These are phyloP conservation scores for Pythium insidiosum DNA, from an alignment of 352 stramenopile genomes.

Conservation along the genomic window DNA sequence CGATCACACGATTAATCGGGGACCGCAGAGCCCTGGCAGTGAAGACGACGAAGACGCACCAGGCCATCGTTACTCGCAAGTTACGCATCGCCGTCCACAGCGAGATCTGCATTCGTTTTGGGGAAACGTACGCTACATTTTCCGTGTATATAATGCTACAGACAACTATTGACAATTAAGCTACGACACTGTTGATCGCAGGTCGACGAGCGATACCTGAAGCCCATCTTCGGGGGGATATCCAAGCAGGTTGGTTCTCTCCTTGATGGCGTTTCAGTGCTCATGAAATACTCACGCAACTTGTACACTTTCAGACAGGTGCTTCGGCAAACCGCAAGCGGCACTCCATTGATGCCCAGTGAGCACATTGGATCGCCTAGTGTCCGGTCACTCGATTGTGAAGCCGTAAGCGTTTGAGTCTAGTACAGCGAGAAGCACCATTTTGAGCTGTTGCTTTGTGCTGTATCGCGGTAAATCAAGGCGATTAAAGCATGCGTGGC, in stretches of 20 bases:
- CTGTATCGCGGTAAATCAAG: slow-evolving; percentile 94
- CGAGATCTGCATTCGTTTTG: slow-evolving; percentile 52
- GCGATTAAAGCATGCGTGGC: slow-evolving; percentile 72
- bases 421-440: slow-evolving; percentile 49
- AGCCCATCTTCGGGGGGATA: slow-evolving; percentile 61
- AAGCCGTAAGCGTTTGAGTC: slow-evolving; percentile 60
- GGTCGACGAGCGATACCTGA: slow-evolving; percentile 63
- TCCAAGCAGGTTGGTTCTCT: no score
- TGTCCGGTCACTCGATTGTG: no score
- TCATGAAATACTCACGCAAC: no score
- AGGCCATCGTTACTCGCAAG: slow-evolving; percentile 10
- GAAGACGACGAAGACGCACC: slow-evolving; percentile 12
- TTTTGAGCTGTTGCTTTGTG: slow-evolving; percentile 74
- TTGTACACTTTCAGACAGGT: no score
- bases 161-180: background rate
- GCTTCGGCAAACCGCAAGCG: no score
- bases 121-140: slow-evolving; percentile 32
- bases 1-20: slow-evolving; percentile 22
- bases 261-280: no score
- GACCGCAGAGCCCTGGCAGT: slow-evolving; percentile 9
- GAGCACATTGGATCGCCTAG: no score
- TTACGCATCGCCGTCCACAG: slow-evolving; percentile 16
- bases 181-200: slow-evolving; percentile 3
- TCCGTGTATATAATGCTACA: background rate
- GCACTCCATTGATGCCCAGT: no score